These are phyloP conservation scores for Sarocladium kiliense DNA, from an alignment of 2,329 filamentous ascomycete species.

Conservation along the genomic window DNA sequence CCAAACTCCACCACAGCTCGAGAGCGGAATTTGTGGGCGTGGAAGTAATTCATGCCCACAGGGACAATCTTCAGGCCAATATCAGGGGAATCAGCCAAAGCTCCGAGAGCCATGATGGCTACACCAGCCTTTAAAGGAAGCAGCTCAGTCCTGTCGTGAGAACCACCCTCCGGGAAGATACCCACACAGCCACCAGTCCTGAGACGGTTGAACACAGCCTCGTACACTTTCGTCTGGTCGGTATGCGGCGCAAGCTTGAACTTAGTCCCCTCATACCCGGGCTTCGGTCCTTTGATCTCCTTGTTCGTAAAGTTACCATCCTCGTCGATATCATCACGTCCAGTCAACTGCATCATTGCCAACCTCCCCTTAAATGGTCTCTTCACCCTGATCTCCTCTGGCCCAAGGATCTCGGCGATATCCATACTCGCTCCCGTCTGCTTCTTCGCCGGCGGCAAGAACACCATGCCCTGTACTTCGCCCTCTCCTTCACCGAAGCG, in stretches of 20 bases:
- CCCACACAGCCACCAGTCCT: constrained; percentile 83
- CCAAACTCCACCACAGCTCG: constrained; percentile 95
- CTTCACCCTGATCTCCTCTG: constrained; percentile 80
- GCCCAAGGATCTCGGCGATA: constrained; percentile 73
- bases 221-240: constrained; percentile 89
- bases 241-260: constrained; percentile 91
- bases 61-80: constrained; percentile 93
- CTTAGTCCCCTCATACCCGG: constrained; percentile 69
- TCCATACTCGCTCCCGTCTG: constrained; percentile 72
- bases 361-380: constrained; percentile 77
- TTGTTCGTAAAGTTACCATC: constrained; percentile 58
- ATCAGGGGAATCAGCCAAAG: constrained; percentile 76
- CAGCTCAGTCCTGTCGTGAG: constrained; percentile 87
- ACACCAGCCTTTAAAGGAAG: constrained; percentile 93
- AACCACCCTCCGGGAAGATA: constrained; percentile 95
- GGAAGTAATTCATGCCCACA: constrained; percentile 99
- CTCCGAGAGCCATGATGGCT: constrained; percentile 94
- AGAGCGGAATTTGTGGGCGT: constrained; percentile 96
- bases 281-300: constrained; percentile 45
- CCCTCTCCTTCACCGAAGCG: constrained; percentile 71
- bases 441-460: constrained; percentile 79
- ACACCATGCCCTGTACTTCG: constrained; percentile 76
- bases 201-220: constrained; percentile 83
- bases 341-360: constrained; percentile 75
- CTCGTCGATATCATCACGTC: constrained; percentile 65